Base-by-base conservation (phyloP, 1,139 yeast genomes). In the Yamadazyma membranifaciens region DNA sequence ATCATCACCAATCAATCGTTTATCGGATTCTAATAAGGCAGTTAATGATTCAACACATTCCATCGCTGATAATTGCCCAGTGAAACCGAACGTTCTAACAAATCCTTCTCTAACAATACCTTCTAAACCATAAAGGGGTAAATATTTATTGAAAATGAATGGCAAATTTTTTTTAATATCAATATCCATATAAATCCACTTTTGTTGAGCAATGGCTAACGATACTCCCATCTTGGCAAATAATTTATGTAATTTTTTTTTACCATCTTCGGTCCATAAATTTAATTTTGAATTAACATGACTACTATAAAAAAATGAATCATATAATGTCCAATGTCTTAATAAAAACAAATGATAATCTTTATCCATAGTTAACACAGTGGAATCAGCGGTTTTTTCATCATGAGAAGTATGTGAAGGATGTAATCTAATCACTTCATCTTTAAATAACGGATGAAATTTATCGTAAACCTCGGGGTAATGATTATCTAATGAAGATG, bases 151-250 rank as follows among this genome's bases (percentile, higher is more conserved):
- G 55, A 94, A 84, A 30, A 87, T 83, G 13, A 70, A 63, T 15
- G 85, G 83, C 27, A 94, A 65, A 46, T 81, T 84, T 44, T 83
- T 80, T 59, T 92, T 94, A 37, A 92, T 73, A 12, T 78, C 74
- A 36, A 87, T 77, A 56, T 89, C 95, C 83, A 91, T 81, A 59
- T 92, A 95, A 27, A 85, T 73, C 97, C 98, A 94, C 47, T 83
- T 82, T 61, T 94, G 97, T 53, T 84, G 86, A 1, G 98, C 95
- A 17, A 86, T 84, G 3, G 82, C 86, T 37, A 94, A 67, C 0
- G 97, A 84, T 5, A 94, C 85, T 6, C 98, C 98, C 97, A 94
- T 92, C 51, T 86, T 81, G 2, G 98, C 98, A 65, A 94, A 86
- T 75, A 94, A 73, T 54, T 89, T 89, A 58, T 91, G 95, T 37